Conservation (phyloP, 2,329 filamentous ascomycete species). For the Ceratocystis ficicola region DNA sequence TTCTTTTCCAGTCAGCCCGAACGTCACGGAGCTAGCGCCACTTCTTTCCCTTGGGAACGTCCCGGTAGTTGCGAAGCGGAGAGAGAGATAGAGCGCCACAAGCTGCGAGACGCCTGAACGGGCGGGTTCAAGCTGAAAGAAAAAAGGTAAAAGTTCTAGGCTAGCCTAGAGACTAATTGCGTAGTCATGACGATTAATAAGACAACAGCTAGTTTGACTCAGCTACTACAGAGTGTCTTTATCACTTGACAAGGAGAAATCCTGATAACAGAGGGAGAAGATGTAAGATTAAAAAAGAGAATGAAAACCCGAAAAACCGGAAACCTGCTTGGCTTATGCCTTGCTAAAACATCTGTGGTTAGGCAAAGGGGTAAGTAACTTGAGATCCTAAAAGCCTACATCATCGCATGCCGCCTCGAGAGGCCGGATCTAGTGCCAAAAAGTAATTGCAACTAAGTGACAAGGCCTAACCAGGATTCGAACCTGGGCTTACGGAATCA, state of each 20-base stretch:
- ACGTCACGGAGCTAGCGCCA: neutral
- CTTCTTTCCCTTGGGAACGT: neutral
- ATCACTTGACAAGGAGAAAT: too few relatives aligned
- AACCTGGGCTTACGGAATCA: conserved; percentile 16
- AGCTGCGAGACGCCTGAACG: neutral
- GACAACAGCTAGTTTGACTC: neutral
- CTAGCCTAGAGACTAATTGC: neutral
- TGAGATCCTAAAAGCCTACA: neutral
- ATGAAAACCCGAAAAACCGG: neutral
- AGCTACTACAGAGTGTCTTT: too few relatives aligned
- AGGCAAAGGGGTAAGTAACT: neutral
- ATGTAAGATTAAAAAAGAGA: neutral
- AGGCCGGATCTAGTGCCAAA: neutral
- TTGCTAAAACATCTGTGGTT: neutral
- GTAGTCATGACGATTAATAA: neutral
- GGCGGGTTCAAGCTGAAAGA: neutral
- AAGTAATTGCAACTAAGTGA: neutral
- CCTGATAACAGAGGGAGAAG: neutral
- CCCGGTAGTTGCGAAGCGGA: neutral
- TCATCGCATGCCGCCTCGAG: neutral
- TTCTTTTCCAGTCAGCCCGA: neutral
- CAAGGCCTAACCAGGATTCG: conserved; percentile 13
- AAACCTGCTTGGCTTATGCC: neutral
- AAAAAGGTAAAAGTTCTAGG: too few relatives aligned
- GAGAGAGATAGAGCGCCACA: neutral